Percentiles rank a stretch among this genome's conserved stretches.
These are phyloP conservation scores for Poa pratensis DNA, from an alignment of 176 grass and related monocot genomes.

Conservation along the genomic window DNA sequence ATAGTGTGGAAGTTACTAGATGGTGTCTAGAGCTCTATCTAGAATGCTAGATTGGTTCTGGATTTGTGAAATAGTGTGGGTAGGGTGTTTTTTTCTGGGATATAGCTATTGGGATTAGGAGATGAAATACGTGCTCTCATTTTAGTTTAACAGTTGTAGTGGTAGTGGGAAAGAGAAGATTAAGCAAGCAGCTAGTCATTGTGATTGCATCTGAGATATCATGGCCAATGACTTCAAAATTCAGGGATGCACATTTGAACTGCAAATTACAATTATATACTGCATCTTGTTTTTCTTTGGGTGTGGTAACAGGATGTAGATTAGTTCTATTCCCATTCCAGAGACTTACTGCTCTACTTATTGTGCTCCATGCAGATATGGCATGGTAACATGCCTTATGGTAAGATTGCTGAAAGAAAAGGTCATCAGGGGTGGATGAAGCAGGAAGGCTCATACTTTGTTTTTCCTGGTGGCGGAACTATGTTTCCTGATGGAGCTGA, in stretches of 20 bases:
- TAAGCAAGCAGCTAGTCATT: neutral
- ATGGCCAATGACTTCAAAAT: neutral
- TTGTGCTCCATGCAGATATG: constrained; percentile 71
- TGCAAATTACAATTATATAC: neutral
- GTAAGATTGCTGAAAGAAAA: constrained; percentile 95
- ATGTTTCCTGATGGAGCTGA: constrained; percentile 92
- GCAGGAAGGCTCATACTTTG: constrained; percentile 77
- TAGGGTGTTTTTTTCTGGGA: neutral
- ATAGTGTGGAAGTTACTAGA: neutral
- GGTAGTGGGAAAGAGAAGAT: neutral
- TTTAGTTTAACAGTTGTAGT: neutral
- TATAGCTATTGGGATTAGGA: neutral
- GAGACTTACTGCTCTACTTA: constrained; percentile 2
- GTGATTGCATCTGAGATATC: neutral
- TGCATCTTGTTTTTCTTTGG: neutral
- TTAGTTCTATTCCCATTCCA: neutral
- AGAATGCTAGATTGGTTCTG: neutral
- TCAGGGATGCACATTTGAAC: constrained; percentile 1
- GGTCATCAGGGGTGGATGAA: constrained; percentile 98
- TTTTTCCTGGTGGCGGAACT: constrained; percentile 91
- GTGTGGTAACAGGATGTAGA: neutral
- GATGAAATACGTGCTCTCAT: neutral
- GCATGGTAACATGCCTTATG: constrained; percentile 96
- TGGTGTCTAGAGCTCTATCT: neutral
- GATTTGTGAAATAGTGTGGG: neutral